Evolutionary conservation across 1,284 basidiomycete species (phyloP), one percentile per base, ranked within the genome.

Genomic region (Ustilago xerochloae): DNA sequence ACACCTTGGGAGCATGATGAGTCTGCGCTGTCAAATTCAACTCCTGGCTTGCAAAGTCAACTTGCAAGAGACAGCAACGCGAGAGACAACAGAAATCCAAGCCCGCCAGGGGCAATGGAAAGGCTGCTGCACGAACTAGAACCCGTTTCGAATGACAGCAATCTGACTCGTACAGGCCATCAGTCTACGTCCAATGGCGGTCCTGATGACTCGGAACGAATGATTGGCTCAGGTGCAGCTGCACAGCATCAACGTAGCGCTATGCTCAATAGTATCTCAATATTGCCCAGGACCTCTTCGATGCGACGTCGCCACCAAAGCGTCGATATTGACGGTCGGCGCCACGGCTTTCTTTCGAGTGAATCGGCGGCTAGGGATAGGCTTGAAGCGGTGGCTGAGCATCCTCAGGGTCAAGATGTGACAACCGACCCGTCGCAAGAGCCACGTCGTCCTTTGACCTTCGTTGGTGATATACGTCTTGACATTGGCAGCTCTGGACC

Each of bases 41-140:
- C 5, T 28, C 4, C 3, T n/a, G 9, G 26, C 22, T 7, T 9
- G 18, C 18, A 24, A 13, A 16, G 9, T 9, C 35, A 26, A 36
- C 26, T 18, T 29, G 36, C 22, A 24, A 7, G 24, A 52, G 24
- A n/a, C 35, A 20, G 7, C 20, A 16, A 38, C 10, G 33, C 20
- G 10, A 33, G 47, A 10, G 30, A 18, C 18, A 46, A 38, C 33
- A 46, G 33, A 13, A 54, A 56, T 13, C 47, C 57, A 13, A 59
- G 52, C 33, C 63, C 57, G 6, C 41, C 63, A 0, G 63, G 63
- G 10, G 57, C 39, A 6, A 54, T 66, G 4, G 18, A 32, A 9
- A 52, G 63, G 2, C 30, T 66, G 28, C 36, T 61, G 4, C 30
- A 49, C n/a, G 52, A 60, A 41, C 47, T 66, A 4, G 41, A 65